These are phyloP conservation scores for Aureobasidium sp. DNA, from an alignment of 2,329 filamentous ascomycete species.

Conservation along the genomic window DNA sequence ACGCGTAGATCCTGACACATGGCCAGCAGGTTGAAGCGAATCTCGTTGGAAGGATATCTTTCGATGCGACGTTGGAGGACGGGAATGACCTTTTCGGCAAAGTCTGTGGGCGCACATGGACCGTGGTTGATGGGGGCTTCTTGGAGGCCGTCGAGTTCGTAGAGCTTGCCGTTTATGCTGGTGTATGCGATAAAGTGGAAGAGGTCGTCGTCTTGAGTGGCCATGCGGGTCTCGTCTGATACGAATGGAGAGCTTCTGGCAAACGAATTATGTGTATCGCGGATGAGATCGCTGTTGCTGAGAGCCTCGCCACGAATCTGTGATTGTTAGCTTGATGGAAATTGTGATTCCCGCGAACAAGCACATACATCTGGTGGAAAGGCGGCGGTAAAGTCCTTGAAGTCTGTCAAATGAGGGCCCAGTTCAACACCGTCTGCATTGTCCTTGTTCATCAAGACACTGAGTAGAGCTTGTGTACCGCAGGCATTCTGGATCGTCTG, in stretches of 20 bases:
- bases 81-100: conserved; percentile 75
- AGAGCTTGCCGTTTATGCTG: conserved; percentile 68
- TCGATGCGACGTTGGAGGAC: conserved; percentile 78
- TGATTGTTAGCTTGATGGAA: background rate
- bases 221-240: conserved; percentile 73
- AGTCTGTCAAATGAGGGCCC: conserved; percentile 63
- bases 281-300: conserved; percentile 55
- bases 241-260: conserved; percentile 83
- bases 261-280: conserved; percentile 79
- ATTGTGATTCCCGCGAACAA: too few relatives aligned
- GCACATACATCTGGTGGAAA: conserved; percentile 59
- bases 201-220: conserved; percentile 73
- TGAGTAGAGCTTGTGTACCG: conserved; percentile 90
- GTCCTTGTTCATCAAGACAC: conserved; percentile 77
- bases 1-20: conserved; percentile 79
- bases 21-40: conserved; percentile 91
- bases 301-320: conserved; percentile 64
- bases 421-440: conserved; percentile 54
- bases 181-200: conserved; percentile 99
- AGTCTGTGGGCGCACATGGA: conserved; percentile 66
- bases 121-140: conserved; percentile 80
- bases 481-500: conserved; percentile 99
- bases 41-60: conserved; percentile 79
- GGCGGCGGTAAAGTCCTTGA: conserved; percentile 80
- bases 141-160: conserved; percentile 93